Percentiles rank a stretch among this genome's conserved stretches.
phyloP scores from a whole-genome alignment of 306 rosid genomes.

The Glycine tomentella region DNA sequence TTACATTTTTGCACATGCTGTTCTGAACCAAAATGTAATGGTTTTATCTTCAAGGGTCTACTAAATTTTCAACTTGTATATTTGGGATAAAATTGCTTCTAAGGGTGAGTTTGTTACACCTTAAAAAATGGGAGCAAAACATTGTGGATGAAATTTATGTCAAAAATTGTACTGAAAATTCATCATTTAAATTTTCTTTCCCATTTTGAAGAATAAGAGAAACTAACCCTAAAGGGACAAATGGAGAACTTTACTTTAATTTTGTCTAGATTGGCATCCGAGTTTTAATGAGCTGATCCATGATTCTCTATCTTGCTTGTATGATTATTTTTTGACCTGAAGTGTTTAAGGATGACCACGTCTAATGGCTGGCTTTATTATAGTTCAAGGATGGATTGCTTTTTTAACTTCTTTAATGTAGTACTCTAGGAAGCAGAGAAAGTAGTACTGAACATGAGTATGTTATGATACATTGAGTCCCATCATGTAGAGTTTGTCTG shows the following conservation, averaged over 20 bases:
- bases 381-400: slow-evolving; percentile 1
- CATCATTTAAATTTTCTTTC: slow-evolving; percentile 8
- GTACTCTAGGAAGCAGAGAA: slow-evolving; percentile 15
- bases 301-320: neutral
- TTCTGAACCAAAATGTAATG: neutral
- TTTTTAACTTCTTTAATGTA: neutral
- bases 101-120: slow-evolving; percentile 5
- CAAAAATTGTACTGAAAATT: slow-evolving; percentile 2
- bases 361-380: slow-evolving; percentile 3
- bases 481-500: slow-evolving; percentile 9
- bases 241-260: slow-evolving; percentile 9
- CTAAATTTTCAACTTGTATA: neutral
- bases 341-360: neutral
- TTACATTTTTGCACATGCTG: slow-evolving; percentile 3
- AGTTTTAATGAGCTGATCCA: slow-evolving; percentile 19
- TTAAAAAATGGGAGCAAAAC: neutral
- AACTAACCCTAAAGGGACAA: neutral
- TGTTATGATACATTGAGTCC: slow-evolving; percentile 1
- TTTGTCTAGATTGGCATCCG: slow-evolving; percentile 35
- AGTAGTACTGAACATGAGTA: neutral
- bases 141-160: neutral
- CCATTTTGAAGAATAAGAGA: slow-evolving; percentile 1
- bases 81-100: slow-evolving; percentile 20
- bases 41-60: neutral
- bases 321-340: slow-evolving; percentile 6